Evolutionary conservation across 352 stramenopile genomes (phyloP).

Genomic region (Globisporangium nodosum): DNA sequence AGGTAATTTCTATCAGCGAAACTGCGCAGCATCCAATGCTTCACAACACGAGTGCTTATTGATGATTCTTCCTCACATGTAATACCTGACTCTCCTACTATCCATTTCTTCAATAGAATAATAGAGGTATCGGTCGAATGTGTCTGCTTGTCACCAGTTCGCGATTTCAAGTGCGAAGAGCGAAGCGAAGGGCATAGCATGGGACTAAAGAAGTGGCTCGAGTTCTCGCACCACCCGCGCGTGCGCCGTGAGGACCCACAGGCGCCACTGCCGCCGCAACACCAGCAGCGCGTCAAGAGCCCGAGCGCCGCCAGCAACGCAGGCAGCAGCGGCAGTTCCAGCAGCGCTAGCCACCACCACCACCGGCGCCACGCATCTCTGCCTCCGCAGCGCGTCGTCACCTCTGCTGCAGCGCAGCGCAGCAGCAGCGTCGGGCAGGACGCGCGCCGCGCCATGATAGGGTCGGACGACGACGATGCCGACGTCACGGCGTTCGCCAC

Average conservation of each 20-base stretch:
- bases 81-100: too few relatives aligned
- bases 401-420: neutral
- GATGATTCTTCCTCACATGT: too few relatives aligned
- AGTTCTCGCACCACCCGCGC: constrained; percentile 24
- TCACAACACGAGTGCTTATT: neutral
- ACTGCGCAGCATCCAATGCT: neutral
- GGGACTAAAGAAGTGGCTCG: constrained; percentile 63
- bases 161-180: neutral
- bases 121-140: too few relatives aligned
- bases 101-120: too few relatives aligned
- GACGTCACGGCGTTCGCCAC: constrained; percentile 12
- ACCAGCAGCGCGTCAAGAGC: constrained; percentile 6
- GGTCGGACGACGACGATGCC: neutral
- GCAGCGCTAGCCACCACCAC: neutral
- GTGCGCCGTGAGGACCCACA: too few relatives aligned
- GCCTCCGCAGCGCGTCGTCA: neutral
- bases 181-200: constrained; percentile 14
- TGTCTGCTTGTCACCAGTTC: neutral
- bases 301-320: constrained; percentile 1
- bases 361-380: constrained; percentile 11
- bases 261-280: neutral
- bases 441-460: neutral
- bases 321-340: constrained; percentile 2
- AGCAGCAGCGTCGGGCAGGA: constrained; percentile 11
- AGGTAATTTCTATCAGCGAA: neutral